Conservation (phyloP, 495 filamentous ascomycete species). For the Penicillium soppii region DNA sequence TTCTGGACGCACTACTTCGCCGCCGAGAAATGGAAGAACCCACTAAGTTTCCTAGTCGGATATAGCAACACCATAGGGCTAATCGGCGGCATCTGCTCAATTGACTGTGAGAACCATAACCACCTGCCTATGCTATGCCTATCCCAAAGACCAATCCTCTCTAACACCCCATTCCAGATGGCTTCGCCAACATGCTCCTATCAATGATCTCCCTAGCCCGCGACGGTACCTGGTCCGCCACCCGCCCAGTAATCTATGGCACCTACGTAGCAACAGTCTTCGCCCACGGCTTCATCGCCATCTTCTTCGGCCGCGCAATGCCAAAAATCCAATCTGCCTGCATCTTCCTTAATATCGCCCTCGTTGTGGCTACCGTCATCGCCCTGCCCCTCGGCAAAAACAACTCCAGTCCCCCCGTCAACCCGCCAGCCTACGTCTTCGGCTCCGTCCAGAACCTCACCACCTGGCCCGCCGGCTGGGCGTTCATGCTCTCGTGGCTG, state of each 20-base stretch:
- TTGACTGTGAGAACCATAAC: slow-evolving; percentile 48
- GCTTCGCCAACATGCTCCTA: slow-evolving; percentile 52
- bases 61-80: slow-evolving; percentile 71
- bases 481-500: slow-evolving; percentile 66
- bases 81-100: slow-evolving; percentile 61
- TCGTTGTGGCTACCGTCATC: slow-evolving; percentile 64
- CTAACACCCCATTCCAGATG: slow-evolving; percentile 31
- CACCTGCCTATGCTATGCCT: too few species aligned
- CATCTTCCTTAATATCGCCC: slow-evolving; percentile 60
- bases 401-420: slow-evolving; percentile 29
- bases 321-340: slow-evolving; percentile 63
- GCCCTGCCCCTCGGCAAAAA: slow-evolving; percentile 60
- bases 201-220: slow-evolving; percentile 59
- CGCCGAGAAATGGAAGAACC: slow-evolving; percentile 57
- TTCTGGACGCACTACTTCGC: slow-evolving; percentile 73
- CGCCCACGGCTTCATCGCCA: slow-evolving; percentile 58
- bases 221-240: slow-evolving; percentile 63
- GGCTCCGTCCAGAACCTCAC: slow-evolving; percentile 52
- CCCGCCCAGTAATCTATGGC: slow-evolving; percentile 59
- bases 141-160: not conserved
- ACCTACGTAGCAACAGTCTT: slow-evolving; percentile 61
- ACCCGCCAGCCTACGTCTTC: slow-evolving; percentile 40
- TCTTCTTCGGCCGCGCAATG: slow-evolving; percentile 58
- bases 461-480: slow-evolving; percentile 60
- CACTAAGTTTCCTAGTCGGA: slow-evolving; percentile 66